These are phyloP conservation scores for Berberis vulgaris DNA, from an alignment of 164 flowering plant genomes.

Conservation along the genomic window DNA sequence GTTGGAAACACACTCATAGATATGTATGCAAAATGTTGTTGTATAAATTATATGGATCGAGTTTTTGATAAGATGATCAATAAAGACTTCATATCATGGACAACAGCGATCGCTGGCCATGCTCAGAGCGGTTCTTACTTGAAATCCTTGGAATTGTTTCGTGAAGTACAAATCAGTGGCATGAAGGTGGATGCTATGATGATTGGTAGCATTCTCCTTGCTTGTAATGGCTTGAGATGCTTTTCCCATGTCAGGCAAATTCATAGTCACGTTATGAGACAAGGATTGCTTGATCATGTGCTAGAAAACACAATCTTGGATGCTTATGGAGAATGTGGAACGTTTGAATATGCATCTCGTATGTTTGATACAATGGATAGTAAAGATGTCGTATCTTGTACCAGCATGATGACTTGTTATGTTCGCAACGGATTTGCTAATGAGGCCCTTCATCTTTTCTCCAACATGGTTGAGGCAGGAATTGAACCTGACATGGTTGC, in stretches of 20 bases:
- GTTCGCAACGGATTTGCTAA: slow-evolving; percentile 44
- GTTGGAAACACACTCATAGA: slow-evolving; percentile 70
- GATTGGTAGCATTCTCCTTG: slow-evolving; percentile 62
- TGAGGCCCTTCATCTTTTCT: slow-evolving; percentile 52
- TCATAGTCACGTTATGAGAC: slow-evolving; percentile 45
- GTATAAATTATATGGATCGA: slow-evolving; percentile 32
- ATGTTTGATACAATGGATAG: slow-evolving; percentile 36
- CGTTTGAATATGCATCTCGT: slow-evolving; percentile 38
- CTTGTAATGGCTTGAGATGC: slow-evolving; percentile 43
- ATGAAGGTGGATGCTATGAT: slow-evolving; percentile 48
- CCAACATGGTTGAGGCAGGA: slow-evolving; percentile 32
- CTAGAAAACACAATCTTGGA: slow-evolving; percentile 49
- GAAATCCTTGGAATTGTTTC: slow-evolving; percentile 44
- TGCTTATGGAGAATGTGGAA: slow-evolving; percentile 58
- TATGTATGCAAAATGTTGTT: slow-evolving; percentile 70
- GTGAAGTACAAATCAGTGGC: slow-evolving; percentile 32
- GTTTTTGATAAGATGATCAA: slow-evolving; percentile 41
- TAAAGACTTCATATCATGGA: slow-evolving; percentile 67
- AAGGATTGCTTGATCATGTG: slow-evolving; percentile 41
- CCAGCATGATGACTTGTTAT: slow-evolving; percentile 60
- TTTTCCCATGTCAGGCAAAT: slow-evolving; percentile 41
- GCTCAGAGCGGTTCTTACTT: slow-evolving; percentile 39
- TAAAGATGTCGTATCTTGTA: slow-evolving; percentile 81
- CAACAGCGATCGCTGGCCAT: slow-evolving; percentile 58
- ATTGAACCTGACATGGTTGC: slow-evolving; percentile 49